phyloP scores from a whole-genome alignment of 257 asterid genomes.

The Petrea volubilis region DNA sequence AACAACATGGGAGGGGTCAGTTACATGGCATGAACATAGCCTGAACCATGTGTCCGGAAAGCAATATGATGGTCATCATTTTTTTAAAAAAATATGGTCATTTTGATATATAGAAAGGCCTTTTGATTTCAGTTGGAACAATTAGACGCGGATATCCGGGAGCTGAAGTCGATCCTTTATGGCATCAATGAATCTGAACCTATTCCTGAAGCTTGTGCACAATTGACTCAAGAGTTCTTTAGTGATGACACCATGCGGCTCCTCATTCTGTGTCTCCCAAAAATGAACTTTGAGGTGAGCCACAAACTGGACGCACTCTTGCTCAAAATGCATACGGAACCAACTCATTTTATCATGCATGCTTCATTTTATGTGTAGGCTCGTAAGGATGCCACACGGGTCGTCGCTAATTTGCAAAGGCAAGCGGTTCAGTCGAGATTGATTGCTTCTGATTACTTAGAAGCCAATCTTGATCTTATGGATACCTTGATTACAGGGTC shows the following conservation, averaged over 20 bases:
- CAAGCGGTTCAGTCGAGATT: slow-evolving; percentile 66
- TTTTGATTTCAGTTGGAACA: slow-evolving; percentile 62
- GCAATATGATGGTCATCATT: not conserved
- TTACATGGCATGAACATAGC: not conserved
- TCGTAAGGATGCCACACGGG: slow-evolving; percentile 85
- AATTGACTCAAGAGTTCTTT: slow-evolving; percentile 75
- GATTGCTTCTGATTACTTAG: slow-evolving; percentile 84
- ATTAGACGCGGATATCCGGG: slow-evolving; percentile 47
- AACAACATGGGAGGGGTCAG: not conserved
- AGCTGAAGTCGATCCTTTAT: slow-evolving; percentile 71
- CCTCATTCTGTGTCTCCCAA: slow-evolving; percentile 68
- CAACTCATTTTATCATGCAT: slow-evolving; percentile 11
- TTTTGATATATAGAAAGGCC: not conserved
- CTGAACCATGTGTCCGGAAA: not conserved
- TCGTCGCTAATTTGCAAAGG: slow-evolving; percentile 90
- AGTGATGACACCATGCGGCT: slow-evolving; percentile 59
- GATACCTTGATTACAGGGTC: slow-evolving; percentile 73
- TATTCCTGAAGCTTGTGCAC: slow-evolving; percentile 66
- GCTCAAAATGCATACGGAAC: too few relatives aligned
- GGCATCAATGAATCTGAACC: slow-evolving; percentile 80
- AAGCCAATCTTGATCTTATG: slow-evolving; percentile 73
- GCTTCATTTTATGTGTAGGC: slow-evolving; percentile 43
- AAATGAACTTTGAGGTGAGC: slow-evolving; percentile 75
- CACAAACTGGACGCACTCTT: too few relatives aligned
- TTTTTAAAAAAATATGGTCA: not conserved